These are phyloP conservation scores for Picea glauca DNA, from an alignment of 75 land plant species.

Conservation along the genomic window DNA sequence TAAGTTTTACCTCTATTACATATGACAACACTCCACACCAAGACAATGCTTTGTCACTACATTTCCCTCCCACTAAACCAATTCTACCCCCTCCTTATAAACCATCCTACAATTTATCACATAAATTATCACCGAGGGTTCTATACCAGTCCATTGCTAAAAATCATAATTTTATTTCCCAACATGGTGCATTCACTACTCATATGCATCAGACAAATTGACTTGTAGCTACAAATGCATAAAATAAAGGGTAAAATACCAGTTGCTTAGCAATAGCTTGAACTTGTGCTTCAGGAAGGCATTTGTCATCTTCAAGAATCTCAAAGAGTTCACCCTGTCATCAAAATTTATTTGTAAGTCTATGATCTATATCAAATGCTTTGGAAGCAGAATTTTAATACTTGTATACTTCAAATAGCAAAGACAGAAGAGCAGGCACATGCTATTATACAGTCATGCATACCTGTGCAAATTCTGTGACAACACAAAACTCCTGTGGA, in stretches of 20 bases:
- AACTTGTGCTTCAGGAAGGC: slow-evolving; percentile 97
- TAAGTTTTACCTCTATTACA: too few relatives aligned
- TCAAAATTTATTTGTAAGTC: slow-evolving; percentile 3
- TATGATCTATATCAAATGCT: neutral
- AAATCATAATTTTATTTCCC: neutral
- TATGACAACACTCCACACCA: too few relatives aligned
- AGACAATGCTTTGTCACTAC: too few relatives aligned
- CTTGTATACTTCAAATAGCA: neutral
- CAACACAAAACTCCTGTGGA: slow-evolving; percentile 96
- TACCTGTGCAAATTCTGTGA: slow-evolving; percentile 98
- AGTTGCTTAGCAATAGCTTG: slow-evolving; percentile 98
- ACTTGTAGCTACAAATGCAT: neutral
- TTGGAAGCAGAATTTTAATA: neutral
- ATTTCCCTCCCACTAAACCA: too few relatives aligned
- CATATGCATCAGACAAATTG: neutral
- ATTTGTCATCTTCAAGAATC: slow-evolving; percentile 95
- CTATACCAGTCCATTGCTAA: neutral
- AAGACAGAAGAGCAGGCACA: neutral
- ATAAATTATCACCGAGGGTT: neutral
- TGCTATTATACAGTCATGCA: neutral
- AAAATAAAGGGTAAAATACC: slow-evolving; percentile 38
- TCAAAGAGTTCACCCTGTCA: slow-evolving; percentile 95
- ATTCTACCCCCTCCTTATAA: too few relatives aligned
- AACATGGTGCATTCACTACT: neutral
- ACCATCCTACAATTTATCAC: too few relatives aligned